Evolutionary conservation across 2,329 filamentous ascomycete species (phyloP).

Genomic region (Stagonosporopsis rhizophila): DNA sequence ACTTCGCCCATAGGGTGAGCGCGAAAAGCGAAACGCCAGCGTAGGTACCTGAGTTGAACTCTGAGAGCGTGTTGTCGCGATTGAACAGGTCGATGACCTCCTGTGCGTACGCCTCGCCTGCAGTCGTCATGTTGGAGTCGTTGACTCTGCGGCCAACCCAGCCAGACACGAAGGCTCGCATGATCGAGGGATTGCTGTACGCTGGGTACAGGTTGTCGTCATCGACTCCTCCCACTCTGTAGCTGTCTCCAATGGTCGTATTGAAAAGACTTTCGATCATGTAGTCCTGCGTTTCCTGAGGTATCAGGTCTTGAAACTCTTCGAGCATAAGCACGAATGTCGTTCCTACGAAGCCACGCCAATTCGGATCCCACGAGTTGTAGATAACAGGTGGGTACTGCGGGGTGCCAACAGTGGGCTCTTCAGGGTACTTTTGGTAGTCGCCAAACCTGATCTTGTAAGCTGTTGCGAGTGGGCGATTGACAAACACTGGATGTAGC

Average conservation of each 20-base stretch:
- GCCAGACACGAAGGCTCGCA: slow-evolving; percentile 67
- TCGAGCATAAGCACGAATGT: slow-evolving; percentile 66
- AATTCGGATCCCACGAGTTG: slow-evolving; percentile 68
- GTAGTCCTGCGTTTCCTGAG: slow-evolving; percentile 47
- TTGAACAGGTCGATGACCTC: slow-evolving; percentile 66
- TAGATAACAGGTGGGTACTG: slow-evolving; percentile 62
- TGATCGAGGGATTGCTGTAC: slow-evolving; percentile 67
- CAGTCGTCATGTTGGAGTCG: slow-evolving; percentile 65
- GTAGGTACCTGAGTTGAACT: slow-evolving; percentile 70
- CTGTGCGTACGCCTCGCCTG: slow-evolving; percentile 64
- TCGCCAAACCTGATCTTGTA: slow-evolving; percentile 52
- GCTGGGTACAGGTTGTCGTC: slow-evolving; percentile 68
- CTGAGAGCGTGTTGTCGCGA: slow-evolving; percentile 63
- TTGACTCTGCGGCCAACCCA: slow-evolving; percentile 64
- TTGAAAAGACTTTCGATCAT: slow-evolving; percentile 64
- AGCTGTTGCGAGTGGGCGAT: neutral
- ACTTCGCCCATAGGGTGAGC: slow-evolving; percentile 66
- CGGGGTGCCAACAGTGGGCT: slow-evolving; percentile 62
- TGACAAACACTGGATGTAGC: too few species aligned
- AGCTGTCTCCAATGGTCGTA: slow-evolving; percentile 65
- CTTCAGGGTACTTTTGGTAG: slow-evolving; percentile 63
- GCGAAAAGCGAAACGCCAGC: slow-evolving; percentile 67
- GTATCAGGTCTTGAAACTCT: slow-evolving; percentile 61
- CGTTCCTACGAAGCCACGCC: slow-evolving; percentile 68
- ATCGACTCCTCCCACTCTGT: slow-evolving; percentile 66